Percentiles rank a stretch among this genome's conserved stretches.
Evolutionary conservation across 148 eudicot genomes (phyloP).

Genomic region (Chenopodium suecicum): DNA sequence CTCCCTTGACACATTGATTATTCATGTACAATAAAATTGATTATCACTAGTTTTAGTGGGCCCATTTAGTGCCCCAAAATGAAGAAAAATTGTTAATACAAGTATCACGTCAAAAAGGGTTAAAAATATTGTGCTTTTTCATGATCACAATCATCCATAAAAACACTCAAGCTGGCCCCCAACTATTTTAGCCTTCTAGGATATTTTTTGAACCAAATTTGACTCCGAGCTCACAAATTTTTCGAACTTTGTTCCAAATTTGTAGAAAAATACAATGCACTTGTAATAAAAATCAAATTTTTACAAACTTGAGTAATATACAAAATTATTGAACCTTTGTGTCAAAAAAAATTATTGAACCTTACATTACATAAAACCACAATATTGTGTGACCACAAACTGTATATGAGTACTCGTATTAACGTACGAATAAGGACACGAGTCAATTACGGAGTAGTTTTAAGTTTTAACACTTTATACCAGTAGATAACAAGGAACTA

Average conservation of each 20-base stretch:
- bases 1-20: neutral
- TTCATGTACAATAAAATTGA: neutral
- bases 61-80: conserved; percentile 16
- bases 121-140: conserved; percentile 4
- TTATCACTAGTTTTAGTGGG: conserved; percentile 12
- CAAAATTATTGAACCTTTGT: too few species aligned
- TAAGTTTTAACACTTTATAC: too few species aligned
- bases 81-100: conserved; percentile 10
- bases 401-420: too few species aligned
- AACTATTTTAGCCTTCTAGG: neutral
- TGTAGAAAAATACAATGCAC: neutral
- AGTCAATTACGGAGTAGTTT: too few species aligned
- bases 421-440: neutral
- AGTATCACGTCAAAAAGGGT: conserved; percentile 23
- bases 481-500: too few species aligned
- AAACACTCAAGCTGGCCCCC: conserved; percentile 22
- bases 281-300: too few species aligned
- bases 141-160: conserved; percentile 17
- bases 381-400: too few species aligned
- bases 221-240: conserved; percentile 2
- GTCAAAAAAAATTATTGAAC: too few species aligned
- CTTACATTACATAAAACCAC: too few species aligned
- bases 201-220: neutral
- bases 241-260: neutral
- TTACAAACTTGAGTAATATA: too few species aligned